These are phyloP conservation scores for Trypanosoma theileri DNA, from an alignment of 208 protist genomes.

Conservation along the genomic window DNA sequence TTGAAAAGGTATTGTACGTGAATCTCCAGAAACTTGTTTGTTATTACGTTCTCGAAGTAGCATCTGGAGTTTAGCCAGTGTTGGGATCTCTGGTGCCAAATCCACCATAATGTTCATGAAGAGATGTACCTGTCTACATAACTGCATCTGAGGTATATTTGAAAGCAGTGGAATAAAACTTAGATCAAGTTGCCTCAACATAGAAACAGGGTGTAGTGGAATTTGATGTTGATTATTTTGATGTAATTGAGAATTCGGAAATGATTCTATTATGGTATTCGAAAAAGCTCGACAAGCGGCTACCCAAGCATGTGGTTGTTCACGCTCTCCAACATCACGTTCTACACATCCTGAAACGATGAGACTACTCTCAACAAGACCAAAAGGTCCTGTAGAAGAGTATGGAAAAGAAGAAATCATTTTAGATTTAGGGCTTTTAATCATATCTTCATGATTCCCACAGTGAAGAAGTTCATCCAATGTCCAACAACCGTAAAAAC, in stretches of 20 bases:
- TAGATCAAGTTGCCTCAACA: conserved; percentile 12
- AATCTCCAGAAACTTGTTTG: conserved; percentile 17
- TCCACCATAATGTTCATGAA: conserved; percentile 35
- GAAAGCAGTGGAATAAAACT: conserved; percentile 39
- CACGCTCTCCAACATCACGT: conserved; percentile 55
- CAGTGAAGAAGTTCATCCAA: conserved; percentile 38
- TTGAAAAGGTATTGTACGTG: background rate
- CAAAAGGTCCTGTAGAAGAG: conserved; percentile 5
- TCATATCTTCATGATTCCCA: background rate
- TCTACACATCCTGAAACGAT: conserved; percentile 31
- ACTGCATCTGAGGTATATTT: conserved; percentile 55
- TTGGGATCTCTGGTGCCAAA: conserved; percentile 25
- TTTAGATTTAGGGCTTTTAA: background rate
- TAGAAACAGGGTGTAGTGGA: background rate
- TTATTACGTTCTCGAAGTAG: conserved; percentile 39
- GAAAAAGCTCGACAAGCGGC: conserved; percentile 47
- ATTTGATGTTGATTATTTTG: background rate
- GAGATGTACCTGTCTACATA: conserved; percentile 50
- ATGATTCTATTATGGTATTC: conserved; percentile 33
- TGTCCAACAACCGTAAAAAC: conserved; percentile 55
- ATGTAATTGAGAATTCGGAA: background rate
- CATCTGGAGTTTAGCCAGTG: conserved; percentile 37
- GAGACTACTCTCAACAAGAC: conserved; percentile 5
- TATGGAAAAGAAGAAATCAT: background rate
- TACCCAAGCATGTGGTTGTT: conserved; percentile 58